Percentiles rank a stretch among this genome's conserved stretches.
Evolutionary conservation across 2,329 filamentous ascomycete genomes (phyloP).

Genomic region (Lecanicillium sp.): DNA sequence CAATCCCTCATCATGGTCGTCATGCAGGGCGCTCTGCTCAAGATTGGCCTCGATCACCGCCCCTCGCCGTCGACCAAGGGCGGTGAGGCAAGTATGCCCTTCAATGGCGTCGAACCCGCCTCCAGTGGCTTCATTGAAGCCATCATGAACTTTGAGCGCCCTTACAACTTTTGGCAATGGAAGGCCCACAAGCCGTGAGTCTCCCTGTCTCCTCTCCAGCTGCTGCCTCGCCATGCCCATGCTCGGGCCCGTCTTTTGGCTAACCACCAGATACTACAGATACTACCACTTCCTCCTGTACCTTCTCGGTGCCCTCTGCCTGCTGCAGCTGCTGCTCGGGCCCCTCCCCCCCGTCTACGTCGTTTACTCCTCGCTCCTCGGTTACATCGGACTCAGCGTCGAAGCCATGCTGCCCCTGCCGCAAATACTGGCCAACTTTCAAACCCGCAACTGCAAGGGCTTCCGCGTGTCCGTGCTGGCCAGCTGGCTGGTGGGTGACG

Average conservation of each 20-base stretch:
- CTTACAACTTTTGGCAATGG: slow-evolving; percentile 82
- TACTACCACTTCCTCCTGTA: slow-evolving; percentile 75
- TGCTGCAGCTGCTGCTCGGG: slow-evolving; percentile 60
- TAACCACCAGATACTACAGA: slow-evolving; percentile 25
- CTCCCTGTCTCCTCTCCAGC: not conserved
- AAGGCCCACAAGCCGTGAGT: slow-evolving; percentile 58
- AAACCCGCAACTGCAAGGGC: slow-evolving; percentile 63
- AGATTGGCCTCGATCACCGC: slow-evolving; percentile 62
- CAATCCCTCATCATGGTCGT: slow-evolving; percentile 60
- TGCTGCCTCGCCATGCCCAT: too few species aligned
- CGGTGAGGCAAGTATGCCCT: slow-evolving; percentile 54
- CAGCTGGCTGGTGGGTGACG: slow-evolving; percentile 73
- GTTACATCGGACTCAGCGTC: slow-evolving; percentile 67
- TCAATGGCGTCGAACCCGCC: slow-evolving; percentile 43
- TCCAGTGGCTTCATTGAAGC: slow-evolving; percentile 11
- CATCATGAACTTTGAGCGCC: slow-evolving; percentile 38
- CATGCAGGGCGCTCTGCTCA: slow-evolving; percentile 56
- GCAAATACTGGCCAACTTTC: slow-evolving; percentile 66
- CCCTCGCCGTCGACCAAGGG: slow-evolving; percentile 51
- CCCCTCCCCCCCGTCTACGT: slow-evolving; percentile 50
- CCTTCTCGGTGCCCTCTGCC: slow-evolving; percentile 52
- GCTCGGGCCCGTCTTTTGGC: slow-evolving; percentile 10
- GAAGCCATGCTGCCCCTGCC: slow-evolving; percentile 78
- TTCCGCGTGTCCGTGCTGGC: slow-evolving; percentile 69
- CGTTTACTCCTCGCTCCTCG: slow-evolving; percentile 60